A percentile compares a stretch with the other conserved stretches of the same genome.
phyloP scores from a whole-genome alignment of 805 yeast genomes.

The Maudiozyma saulgeensis region DNA sequence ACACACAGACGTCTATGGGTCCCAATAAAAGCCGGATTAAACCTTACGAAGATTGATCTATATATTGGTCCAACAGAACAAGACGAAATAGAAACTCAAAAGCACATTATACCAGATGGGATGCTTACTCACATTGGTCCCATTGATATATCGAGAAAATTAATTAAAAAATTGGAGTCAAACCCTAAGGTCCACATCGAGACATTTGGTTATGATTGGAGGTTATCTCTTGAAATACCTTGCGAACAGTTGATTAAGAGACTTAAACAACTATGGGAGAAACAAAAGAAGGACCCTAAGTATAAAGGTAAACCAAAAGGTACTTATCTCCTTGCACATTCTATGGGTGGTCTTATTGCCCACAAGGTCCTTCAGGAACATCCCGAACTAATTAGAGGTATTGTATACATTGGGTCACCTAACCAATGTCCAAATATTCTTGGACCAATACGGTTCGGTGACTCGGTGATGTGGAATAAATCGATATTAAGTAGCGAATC shows the following conservation, averaged over 20 bases:
- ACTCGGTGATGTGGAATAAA: slow-evolving; percentile 64
- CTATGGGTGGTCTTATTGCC: slow-evolving; percentile 88
- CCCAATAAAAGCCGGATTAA: slow-evolving; percentile 77
- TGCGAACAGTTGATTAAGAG: slow-evolving; percentile 42
- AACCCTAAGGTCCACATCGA: slow-evolving; percentile 55
- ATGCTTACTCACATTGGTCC: slow-evolving; percentile 80
- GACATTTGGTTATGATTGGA: slow-evolving; percentile 92
- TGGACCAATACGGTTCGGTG: slow-evolving; percentile 80
- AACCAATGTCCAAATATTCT: slow-evolving; percentile 74
- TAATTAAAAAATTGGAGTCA: slow-evolving; percentile 43
- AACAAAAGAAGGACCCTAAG: slow-evolving; percentile 21
- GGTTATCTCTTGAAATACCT: slow-evolving; percentile 54
- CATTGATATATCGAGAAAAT: slow-evolving; percentile 59
- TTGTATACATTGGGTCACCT: slow-evolving; percentile 78
- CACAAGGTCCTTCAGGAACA: slow-evolving; percentile 66
- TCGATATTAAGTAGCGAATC: slow-evolving; percentile 70
- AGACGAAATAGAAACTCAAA: slow-evolving; percentile 52
- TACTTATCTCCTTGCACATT: slow-evolving; percentile 70
- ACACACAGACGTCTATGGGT: slow-evolving; percentile 73
- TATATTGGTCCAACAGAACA: slow-evolving; percentile 61
- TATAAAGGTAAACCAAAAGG: slow-evolving; percentile 36
- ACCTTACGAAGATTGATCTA: slow-evolving; percentile 58
- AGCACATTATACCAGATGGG: slow-evolving; percentile 59
- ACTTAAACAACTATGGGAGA: slow-evolving; percentile 33
- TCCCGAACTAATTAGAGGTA: slow-evolving; percentile 61